Evolutionary conservation across 1,284 basidiomycete genomes (phyloP), one percentile per base, ranked within the genome.

Genomic region (Ustilago vetiveriae): DNA sequence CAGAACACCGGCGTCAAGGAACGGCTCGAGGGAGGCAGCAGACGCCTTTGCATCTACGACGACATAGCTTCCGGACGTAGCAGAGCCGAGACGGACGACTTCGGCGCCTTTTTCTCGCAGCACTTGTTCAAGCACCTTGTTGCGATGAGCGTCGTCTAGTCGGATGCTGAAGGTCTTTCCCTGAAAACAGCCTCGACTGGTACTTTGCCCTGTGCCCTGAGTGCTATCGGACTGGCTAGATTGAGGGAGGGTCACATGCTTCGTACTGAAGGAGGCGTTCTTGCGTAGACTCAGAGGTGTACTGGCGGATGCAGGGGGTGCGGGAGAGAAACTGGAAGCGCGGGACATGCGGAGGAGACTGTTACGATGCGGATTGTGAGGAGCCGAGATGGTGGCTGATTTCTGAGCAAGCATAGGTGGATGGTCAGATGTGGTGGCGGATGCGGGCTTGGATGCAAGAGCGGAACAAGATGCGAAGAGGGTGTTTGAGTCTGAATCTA

Each of bases 271-370:
- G 43, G 13, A 4, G 30, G 40, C 13, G 36, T 38, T 14, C 29
- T 63, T 69, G 29, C 66, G 59, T 43, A 59, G 47, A 30, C 11
- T 42, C 37, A 52, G 29, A 19, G 50, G 16, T 19, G 54, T 13
- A 26, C 36, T 17, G 26, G 42, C 26, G 30, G 45, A 26, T 9
- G 48, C 30, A 24, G 47, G 33, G 22, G 50, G 53, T 37, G 50
- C 59, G 32, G 59, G 51, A 14, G 66, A 69, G 55, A 69, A 69
- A 55, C 66, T 69, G 33, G 59, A 54, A 19, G 66, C 66, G 24
- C 66, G 66, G 38, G 66, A 69, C 59, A 69, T 69, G 47, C 55
- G 55, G 17, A 69, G 52, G 10, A 69, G 51, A 40, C 66, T 52
- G 17, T 46, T 55, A 17, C 55, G 42, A 21, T 55, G 56, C 11